Evolutionary conservation across 208 protist genomes (phyloP), one percentile per base, ranked within the genome.

Genomic region (Acanthamoeba royreba): DNA sequence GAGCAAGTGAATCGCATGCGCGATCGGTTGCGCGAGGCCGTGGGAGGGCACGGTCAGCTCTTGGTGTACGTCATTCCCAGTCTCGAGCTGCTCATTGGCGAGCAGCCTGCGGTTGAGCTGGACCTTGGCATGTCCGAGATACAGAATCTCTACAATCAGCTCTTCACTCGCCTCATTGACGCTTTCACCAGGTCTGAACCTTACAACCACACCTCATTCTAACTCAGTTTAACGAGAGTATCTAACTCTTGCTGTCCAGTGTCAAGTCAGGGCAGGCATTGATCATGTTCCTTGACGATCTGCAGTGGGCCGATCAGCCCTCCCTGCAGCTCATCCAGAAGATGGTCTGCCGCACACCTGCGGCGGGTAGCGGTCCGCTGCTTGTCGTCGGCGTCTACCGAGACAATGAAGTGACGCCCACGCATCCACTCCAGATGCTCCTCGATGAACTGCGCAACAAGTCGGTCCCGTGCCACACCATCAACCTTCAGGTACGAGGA

Each of bases 281-380:
- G 22, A 91, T 91, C 85, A 74, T 91, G 49, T 91, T 91, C 40
- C 52, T 91, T 5, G 85, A 91, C 55, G 85, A 91, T 31, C 40
- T 91, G 28, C 85, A 91, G 33, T 91, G 85, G 85, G 85, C 85
- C 35, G 85, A 91, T 33, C 85, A 91, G 55, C 85, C 85, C 11
- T 91, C 85, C 25, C 38, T 91, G 40, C 35, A 45, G 25, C 52
- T 91, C 25, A 25, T 91, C 28, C 49, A 91, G 31, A 91, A 91
- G 52, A 40, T 91, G 25, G 85, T 74, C 15, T 91, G 49, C 25
- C 55, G 85, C 52, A 91, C 53, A 52, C 49, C 85, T 19, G 58
- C 85, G 19, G 0, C 45, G 1, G 85, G 55, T 5, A 72, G 55
- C 49, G 85, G 85, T 4, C 55, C 49, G 49, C 85, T 91, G 85